Evolutionary conservation across 495 filamentous ascomycete genomes (phyloP), one percentile per base, ranked within the genome.

Genomic region (Annulohypoxylon moriforme): DNA sequence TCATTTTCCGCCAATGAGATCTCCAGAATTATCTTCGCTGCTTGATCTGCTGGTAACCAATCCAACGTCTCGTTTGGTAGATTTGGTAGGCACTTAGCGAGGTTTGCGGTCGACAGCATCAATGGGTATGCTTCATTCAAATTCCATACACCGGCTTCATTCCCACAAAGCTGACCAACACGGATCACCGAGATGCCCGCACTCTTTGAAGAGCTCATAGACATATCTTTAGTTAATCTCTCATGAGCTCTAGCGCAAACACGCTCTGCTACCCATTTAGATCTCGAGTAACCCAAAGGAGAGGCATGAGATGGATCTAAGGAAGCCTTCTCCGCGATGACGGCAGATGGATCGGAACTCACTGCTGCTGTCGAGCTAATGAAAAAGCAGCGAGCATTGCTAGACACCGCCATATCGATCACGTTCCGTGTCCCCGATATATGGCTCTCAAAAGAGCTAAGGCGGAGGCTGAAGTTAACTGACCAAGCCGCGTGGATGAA

Each of bases 401-500:
- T 84, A 0, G 80, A 80, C 0, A 88, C 72, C 3, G 85, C 83
- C 18, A 90, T 78, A 50, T 81, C 77, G 63, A 92, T 77, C 18
- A 91, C 80, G 60, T 88, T 82, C 0, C 75, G 70, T 6, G 87
- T 76, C 18, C 85, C 85, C 3, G 78, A 76, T 59, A 91, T 82
- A 63, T 86, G 87, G 34, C 84, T 82, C 24, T 83, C 85, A 73
- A 92, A 80, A 57, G 83, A 87, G 14, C 76, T 74, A 2, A 90
- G 80, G 2, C 80, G 76, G 69, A 88, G 79, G 61, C 83, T 89
- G 80, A 91, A 92, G 76, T 92, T 91, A 20, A 91, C 90, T 5
- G 86, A 83, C 90, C 90, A 92, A 33, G 89, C 89, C 14, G 86
- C 81, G 75, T 92, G 90, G 34, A 89, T 83, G 42, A 88, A 83